Conservation (phyloP, 1,284 basidiomycete genomes). For the Rhodotorula sp. region DNA sequence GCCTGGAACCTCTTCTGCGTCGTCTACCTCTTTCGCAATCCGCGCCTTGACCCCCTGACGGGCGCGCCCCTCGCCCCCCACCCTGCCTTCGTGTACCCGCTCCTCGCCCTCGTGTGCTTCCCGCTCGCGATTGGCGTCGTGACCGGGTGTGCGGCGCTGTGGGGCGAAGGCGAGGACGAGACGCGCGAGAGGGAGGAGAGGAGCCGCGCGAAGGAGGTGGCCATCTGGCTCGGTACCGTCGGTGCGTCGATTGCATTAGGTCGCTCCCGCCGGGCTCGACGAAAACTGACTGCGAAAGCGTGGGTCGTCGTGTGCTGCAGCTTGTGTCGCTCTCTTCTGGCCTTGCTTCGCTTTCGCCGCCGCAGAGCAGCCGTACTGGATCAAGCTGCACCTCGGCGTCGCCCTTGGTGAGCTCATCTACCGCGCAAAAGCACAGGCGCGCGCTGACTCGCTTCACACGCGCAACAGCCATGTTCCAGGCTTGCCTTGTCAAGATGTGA, state of each 20-base stretch:
- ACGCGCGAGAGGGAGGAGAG: no score
- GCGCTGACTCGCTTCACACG: not conserved
- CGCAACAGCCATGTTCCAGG: not conserved
- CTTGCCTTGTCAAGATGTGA: no score
- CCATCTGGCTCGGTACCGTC: not conserved
- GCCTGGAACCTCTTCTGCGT: conserved; percentile 8
- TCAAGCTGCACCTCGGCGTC: not conserved
- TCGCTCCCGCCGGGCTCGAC: no score
- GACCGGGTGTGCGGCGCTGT: not conserved
- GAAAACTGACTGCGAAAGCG: no score
- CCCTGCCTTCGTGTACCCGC: not conserved
- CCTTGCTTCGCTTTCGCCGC: not conserved
- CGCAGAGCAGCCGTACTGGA: not conserved
- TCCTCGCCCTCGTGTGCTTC: not conserved
- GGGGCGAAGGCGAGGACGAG: not conserved
- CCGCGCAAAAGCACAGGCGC: not conserved
- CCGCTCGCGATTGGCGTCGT: not conserved
- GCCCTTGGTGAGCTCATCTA: not conserved
- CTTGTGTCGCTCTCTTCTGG: not conserved
- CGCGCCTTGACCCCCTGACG: not conserved
- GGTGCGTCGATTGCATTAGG: not conserved
- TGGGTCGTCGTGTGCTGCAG: not conserved
- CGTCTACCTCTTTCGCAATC: conserved; percentile 1
- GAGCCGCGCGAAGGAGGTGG: not conserved
- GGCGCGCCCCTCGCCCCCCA: not conserved